These are phyloP conservation scores for Fusarium veterinarium DNA, from an alignment of 2,329 filamentous ascomycete species.

Conservation along the genomic window DNA sequence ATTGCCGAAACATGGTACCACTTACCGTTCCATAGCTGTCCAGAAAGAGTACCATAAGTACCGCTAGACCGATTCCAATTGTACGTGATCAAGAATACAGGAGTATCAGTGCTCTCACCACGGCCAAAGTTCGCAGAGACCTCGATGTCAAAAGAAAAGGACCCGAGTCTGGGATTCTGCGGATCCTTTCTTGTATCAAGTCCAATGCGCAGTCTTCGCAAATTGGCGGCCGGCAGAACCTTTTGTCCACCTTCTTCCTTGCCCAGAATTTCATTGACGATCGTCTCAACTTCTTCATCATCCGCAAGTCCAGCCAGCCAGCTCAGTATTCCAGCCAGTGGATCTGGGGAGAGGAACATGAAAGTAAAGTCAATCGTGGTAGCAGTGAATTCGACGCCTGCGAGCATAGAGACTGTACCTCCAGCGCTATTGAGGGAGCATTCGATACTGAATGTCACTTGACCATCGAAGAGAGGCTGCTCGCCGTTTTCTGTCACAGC, in stretches of 20 bases:
- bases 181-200: conserved; percentile 7
- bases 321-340: not conserved
- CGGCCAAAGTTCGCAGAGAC: not conserved
- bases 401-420: not conserved
- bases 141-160: not conserved
- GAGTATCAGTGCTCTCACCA: not conserved
- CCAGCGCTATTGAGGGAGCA: not conserved
- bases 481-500: not conserved
- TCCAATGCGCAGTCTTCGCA: not conserved
- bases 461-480: not conserved
- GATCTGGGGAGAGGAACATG: not conserved
- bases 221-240: not conserved
- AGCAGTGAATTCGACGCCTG: not conserved
- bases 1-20: not conserved
- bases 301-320: not conserved
- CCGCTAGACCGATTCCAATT: not conserved
- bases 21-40: conserved; percentile 1
- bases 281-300: not conserved
- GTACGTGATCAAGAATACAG: not conserved
- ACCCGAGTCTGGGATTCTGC: not conserved
- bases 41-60: not conserved
- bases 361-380: not conserved
- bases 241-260: not conserved
- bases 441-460: not conserved
- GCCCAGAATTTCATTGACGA: not conserved